Evolutionary conservation across 2,329 filamentous ascomycete genomes (phyloP).

Genomic region (Cadophora sp.): DNA sequence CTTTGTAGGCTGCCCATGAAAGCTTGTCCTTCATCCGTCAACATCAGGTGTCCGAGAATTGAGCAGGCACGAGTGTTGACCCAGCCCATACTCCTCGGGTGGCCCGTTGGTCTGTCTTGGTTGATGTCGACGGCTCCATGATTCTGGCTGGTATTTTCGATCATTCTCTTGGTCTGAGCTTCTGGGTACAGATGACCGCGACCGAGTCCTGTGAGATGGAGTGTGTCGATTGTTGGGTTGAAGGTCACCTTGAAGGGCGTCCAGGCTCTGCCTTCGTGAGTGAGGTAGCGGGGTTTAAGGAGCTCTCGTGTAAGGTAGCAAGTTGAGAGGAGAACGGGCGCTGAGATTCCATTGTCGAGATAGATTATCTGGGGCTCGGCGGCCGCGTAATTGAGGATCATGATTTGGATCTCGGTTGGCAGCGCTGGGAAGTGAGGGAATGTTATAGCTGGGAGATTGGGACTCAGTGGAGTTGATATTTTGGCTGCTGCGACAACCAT

Average conservation of each 20-base stretch:
- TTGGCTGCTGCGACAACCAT: background rate
- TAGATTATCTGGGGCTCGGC: background rate
- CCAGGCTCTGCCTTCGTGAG: background rate
- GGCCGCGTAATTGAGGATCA: background rate
- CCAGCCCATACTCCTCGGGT: background rate
- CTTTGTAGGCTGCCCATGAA: background rate
- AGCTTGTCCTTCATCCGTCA: background rate
- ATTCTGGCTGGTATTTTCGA: too few relatives aligned
- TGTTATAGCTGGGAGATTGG: background rate
- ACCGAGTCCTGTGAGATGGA: constrained; percentile 1
- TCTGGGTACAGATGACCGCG: background rate
- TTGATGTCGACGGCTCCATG: background rate
- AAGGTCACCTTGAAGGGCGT: background rate
- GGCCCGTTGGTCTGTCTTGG: background rate
- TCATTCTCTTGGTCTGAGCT: too few relatives aligned
- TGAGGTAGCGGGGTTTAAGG: background rate
- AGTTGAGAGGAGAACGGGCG: background rate
- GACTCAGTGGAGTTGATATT: background rate
- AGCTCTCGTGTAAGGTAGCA: background rate
- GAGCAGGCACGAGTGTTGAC: background rate
- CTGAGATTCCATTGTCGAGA: background rate
- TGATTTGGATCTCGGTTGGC: background rate
- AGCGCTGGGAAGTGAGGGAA: background rate
- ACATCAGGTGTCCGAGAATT: background rate
- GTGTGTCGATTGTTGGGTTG: background rate